phyloP scores from a whole-genome alignment of 371 early-diverging fungal species.

The Paraphysoderma sedebokerense region DNA sequence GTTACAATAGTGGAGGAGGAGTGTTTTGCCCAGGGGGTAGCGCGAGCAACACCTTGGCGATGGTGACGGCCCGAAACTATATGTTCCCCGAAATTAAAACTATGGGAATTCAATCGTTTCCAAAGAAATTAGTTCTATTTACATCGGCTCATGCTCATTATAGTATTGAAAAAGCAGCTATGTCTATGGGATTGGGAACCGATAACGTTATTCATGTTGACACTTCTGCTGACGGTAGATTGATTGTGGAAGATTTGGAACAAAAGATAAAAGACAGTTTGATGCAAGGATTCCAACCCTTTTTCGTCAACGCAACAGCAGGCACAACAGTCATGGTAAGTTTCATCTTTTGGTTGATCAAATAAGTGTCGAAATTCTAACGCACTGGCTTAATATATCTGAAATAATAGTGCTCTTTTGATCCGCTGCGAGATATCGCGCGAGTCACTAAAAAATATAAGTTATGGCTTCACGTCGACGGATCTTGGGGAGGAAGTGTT shows the following conservation, averaged over 20 bases:
- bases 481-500: conserved; percentile 66
- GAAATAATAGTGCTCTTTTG: conserved; percentile 45
- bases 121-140: conserved; percentile 30
- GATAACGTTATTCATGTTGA: conserved; percentile 50
- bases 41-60: conserved; percentile 58
- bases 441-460: conserved; percentile 36
- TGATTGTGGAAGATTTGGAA: conserved; percentile 36
- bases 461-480: conserved; percentile 76
- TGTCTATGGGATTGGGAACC: conserved; percentile 54
- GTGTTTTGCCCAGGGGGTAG: conserved; percentile 66
- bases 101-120: conserved; percentile 16
- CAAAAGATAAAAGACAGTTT: conserved; percentile 18
- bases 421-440: conserved; percentile 43
- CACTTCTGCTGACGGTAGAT: conserved; percentile 38
- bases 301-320: conserved; percentile 69
- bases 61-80: conserved; percentile 56
- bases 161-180: conserved; percentile 56
- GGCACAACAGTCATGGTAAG: conserved; percentile 67
- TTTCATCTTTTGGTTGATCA: not conserved
- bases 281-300: conserved; percentile 32
- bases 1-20: conserved; percentile 31
- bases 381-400: not conserved
- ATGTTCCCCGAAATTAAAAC: conserved; percentile 43
- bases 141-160: conserved; percentile 63
- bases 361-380: not conserved